phyloP scores from a whole-genome alignment of 805 yeast species.

The Myxozyma sirexii region DNA sequence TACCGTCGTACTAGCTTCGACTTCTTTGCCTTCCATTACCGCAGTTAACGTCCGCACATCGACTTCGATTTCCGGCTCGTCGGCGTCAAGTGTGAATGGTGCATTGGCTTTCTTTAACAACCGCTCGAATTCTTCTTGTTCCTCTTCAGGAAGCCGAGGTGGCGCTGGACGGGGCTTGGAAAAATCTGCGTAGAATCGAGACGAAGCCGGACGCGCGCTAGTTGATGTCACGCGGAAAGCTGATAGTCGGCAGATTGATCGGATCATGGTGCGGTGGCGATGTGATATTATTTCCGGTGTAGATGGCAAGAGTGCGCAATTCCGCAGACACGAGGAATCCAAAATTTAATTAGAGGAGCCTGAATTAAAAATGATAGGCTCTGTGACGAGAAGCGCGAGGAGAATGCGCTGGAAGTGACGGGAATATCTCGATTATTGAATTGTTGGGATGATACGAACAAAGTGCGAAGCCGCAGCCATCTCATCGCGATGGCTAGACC shows the following conservation, averaged over 20 bases:
- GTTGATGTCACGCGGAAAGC: no score
- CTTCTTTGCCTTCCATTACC: slow-evolving; percentile 63
- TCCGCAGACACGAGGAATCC: no score
- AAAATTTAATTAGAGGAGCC: no score
- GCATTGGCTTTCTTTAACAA: slow-evolving; percentile 74
- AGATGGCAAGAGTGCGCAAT: no score
- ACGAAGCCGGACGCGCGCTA: no score
- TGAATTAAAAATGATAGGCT: no score
- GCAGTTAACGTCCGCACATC: slow-evolving; percentile 8
- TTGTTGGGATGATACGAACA: no score
- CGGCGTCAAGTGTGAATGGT: slow-evolving; percentile 1
- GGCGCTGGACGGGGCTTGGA: slow-evolving; percentile 52
- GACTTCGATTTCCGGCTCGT: slow-evolving; percentile 14
- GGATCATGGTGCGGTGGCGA: slow-evolving; percentile 2
- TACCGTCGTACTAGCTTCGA: slow-evolving; percentile 40
- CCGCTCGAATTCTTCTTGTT: slow-evolving; percentile 88
- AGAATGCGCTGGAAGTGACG: no score
- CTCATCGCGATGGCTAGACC: not conserved
- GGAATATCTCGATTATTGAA: no score
- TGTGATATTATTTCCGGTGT: no score
- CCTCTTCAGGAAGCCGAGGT: slow-evolving; percentile 73
- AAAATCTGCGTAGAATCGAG: slow-evolving; percentile 18
- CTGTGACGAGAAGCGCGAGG: no score
- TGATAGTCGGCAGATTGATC: not conserved
- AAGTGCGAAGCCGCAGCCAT: not conserved